Evolutionary conservation across 805 yeast species (phyloP).

Genomic region (Sugiyamaella lignohabitans): DNA sequence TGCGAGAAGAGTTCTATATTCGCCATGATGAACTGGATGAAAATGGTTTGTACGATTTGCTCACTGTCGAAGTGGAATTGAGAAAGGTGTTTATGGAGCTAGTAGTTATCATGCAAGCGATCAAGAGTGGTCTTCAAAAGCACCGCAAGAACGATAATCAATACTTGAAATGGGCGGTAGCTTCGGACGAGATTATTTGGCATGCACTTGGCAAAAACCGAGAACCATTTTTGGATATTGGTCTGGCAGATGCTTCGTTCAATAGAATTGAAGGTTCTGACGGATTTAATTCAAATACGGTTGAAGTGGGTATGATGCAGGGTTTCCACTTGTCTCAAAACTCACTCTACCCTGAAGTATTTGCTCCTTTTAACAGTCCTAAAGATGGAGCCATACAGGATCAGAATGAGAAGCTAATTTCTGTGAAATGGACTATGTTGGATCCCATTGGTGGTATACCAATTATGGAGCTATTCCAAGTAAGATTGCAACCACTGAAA

Average conservation of each 20-base stretch:
- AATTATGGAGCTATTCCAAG: slow-evolving; percentile 59
- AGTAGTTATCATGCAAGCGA: slow-evolving; percentile 32
- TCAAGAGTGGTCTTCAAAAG: slow-evolving; percentile 28
- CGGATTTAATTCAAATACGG: slow-evolving; percentile 58
- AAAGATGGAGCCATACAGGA: slow-evolving; percentile 13
- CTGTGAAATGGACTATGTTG: slow-evolving; percentile 67
- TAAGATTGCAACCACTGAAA: slow-evolving; percentile 58
- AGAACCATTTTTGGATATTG: slow-evolving; percentile 62
- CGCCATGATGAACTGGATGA: slow-evolving; percentile 44
- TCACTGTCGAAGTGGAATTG: slow-evolving; percentile 28
- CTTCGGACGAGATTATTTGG: slow-evolving; percentile 63
- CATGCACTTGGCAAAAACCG: slow-evolving; percentile 59
- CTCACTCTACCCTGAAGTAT: slow-evolving; percentile 62
- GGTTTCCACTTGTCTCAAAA: slow-evolving; percentile 57
- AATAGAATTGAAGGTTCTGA: slow-evolving; percentile 55
- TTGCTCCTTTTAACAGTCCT: slow-evolving; percentile 43
- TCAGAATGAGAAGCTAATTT: slow-evolving; percentile 32
- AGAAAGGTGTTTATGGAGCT: slow-evolving; percentile 27
- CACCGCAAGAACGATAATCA: slow-evolving; percentile 28
- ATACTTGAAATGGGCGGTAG: slow-evolving; percentile 42
- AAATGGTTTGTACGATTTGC: slow-evolving; percentile 20
- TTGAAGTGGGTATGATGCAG: slow-evolving; percentile 56
- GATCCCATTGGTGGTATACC: slow-evolving; percentile 87
- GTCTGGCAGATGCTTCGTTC: slow-evolving; percentile 55
- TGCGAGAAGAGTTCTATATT: slow-evolving; percentile 44